Evolutionary conservation across 768 basidiomycete species (phyloP).

Genomic region (Trametes cubensis): DNA sequence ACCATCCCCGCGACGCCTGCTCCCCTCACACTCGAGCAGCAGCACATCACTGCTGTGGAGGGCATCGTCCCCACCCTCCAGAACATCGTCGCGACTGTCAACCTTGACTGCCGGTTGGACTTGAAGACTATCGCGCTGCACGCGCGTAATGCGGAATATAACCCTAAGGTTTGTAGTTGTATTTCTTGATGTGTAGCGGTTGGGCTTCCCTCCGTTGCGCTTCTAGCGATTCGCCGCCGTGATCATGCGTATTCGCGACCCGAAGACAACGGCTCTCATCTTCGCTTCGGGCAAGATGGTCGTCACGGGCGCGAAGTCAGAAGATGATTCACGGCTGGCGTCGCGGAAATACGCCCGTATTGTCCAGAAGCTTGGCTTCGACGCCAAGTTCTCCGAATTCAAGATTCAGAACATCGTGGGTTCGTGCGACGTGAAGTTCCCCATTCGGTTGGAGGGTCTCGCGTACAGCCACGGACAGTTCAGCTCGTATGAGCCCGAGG

Average conservation of each 20-base stretch:
- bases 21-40: constrained; percentile 84
- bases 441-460: constrained; percentile 94
- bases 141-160: constrained; percentile 98
- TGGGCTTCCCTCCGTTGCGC: constrained; percentile 63
- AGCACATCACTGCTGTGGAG: constrained; percentile 95
- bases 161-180: constrained; percentile 91
- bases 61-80: constrained; percentile 99
- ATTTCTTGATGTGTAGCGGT: constrained; percentile 48
- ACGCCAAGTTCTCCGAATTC: constrained; percentile 99
- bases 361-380: constrained; percentile 98
- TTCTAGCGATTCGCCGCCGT: constrained; percentile 99
- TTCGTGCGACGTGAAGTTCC: constrained; percentile 98
- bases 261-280: constrained; percentile 98
- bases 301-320: constrained; percentile 98
- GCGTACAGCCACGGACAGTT: constrained; percentile 98
- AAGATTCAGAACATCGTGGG: constrained; percentile 99
- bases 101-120: constrained; percentile 94
- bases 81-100: constrained; percentile 99
- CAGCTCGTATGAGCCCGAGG: constrained; percentile 97
- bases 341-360: constrained; percentile 99
- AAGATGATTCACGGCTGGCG: constrained; percentile 95
- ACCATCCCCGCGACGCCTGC: constrained; percentile 68
- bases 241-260: constrained; percentile 99
- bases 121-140: constrained; percentile 98
- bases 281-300: constrained; percentile 99